A percentile compares a stretch with the other conserved stretches of the same genome.
phyloP scores from a whole-genome alignment of 352 stramenopile genomes.

The Phytophthora multivora region DNA sequence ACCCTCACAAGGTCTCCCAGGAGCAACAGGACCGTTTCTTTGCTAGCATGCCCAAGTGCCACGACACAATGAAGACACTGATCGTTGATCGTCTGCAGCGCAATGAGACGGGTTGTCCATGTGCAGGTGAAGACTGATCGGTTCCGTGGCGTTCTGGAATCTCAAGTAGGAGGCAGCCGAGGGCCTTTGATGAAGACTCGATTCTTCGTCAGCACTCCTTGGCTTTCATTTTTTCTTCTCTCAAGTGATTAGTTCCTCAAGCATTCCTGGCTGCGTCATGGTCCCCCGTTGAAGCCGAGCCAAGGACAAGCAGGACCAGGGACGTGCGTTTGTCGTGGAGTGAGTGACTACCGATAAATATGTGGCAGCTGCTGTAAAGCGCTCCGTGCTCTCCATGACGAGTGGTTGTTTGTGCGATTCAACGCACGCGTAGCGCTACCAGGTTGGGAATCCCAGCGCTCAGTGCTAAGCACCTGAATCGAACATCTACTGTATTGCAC shows the following conservation, averaged over 20 bases:
- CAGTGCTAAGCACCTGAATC: constrained; percentile 13
- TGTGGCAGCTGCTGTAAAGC: constrained; percentile 39
- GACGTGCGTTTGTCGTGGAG: constrained; percentile 21
- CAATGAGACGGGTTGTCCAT: constrained; percentile 29
- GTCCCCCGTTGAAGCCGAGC: constrained; percentile 14
- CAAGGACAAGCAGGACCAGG: constrained; percentile 11
- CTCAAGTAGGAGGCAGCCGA: background rate
- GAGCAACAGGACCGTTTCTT: constrained; percentile 68
- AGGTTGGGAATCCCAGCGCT: constrained; percentile 1
- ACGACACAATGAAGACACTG: constrained; percentile 67
- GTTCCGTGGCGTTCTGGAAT: constrained; percentile 3
- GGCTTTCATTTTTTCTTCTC: constrained; percentile 30
- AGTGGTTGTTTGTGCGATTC: constrained; percentile 21
- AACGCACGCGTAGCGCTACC: constrained; percentile 3
- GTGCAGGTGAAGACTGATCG: constrained; percentile 28
- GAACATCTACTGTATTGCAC: constrained; percentile 13
- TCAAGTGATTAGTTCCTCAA: constrained; percentile 20
- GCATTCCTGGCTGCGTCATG: constrained; percentile 6
- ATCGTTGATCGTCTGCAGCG: constrained; percentile 55
- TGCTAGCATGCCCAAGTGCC: constrained; percentile 58
- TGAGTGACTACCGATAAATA: constrained; percentile 31
- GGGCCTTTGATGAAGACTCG: background rate
- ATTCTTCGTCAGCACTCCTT: background rate
- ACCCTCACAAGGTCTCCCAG: constrained; percentile 70
- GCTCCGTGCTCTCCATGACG: constrained; percentile 29